A percentile compares a stretch with the other conserved stretches of the same genome.
Conservation (phyloP, 805 yeast genomes). For the Ogataea dorogensis region DNA sequence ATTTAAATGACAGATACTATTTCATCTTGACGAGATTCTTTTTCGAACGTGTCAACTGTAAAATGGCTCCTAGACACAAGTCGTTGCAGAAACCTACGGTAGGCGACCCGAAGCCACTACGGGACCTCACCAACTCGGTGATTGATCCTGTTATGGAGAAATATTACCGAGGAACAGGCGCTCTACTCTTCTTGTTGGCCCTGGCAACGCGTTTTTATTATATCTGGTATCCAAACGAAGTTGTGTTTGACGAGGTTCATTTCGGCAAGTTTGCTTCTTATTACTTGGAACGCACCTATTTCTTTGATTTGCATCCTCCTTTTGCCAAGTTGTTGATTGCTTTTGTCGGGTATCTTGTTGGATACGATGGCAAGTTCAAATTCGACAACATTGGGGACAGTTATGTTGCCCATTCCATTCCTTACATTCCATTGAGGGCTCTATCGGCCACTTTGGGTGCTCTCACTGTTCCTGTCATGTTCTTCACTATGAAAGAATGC, state of each 20-base stretch:
- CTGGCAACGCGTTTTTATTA: conserved; percentile 56
- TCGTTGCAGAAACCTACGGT: conserved; percentile 14
- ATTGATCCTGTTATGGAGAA: conserved; percentile 28
- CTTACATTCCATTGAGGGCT: conserved; percentile 79
- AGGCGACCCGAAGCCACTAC: not conserved
- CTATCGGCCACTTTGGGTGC: conserved; percentile 81
- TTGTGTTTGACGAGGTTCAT: conserved; percentile 85
- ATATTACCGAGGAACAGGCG: conserved; percentile 35
- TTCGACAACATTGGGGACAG: conserved; percentile 87
- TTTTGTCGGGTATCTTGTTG: conserved; percentile 80
- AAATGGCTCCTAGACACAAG: conserved; percentile 26
- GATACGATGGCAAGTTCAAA: conserved; percentile 89
- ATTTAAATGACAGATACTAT: conserved; percentile 2
- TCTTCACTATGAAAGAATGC: conserved; percentile 80
- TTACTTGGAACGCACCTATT: conserved; percentile 85
- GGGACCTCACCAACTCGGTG: conserved; percentile 14
- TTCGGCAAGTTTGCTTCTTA: conserved; percentile 84
- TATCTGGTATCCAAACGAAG: conserved; percentile 66
- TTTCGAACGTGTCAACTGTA: conserved; percentile 10
- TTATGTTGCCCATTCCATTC: conserved; percentile 76
- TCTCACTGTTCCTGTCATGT: conserved; percentile 78
- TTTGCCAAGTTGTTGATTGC: conserved; percentile 94
- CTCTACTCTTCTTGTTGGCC: conserved; percentile 42
- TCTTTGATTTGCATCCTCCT: conserved; percentile 97
- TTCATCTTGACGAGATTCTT: conserved; percentile 1